Base-by-base conservation (phyloP, 139 green algal genomes). In the Mesostigma viride region DNA sequence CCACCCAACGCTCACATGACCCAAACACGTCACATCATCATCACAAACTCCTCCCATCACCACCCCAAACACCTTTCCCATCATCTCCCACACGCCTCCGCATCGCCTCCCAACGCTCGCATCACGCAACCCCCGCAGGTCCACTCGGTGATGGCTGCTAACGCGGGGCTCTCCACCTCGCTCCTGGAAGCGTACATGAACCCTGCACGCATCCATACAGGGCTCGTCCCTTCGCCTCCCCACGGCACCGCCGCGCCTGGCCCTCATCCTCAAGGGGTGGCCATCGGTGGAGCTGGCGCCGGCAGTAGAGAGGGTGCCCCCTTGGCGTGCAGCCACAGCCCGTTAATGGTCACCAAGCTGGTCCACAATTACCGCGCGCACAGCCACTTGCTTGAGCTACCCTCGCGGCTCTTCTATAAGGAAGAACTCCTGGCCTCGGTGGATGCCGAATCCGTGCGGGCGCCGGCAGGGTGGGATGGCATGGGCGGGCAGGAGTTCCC, bases 371-470 rank as follows among this genome's bases (percentile, higher is more conserved):
- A 72, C 40, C 56, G 65, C 11, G 30, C 65, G 8, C 28, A 72
- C 27, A 4, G 34, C 27, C 64, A 70, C 57, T 57, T 72, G 27
- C 35, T 72, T 4, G 65, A 72, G 65, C 65, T 72, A 4, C 65
- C 65, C 24, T 72, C 65, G 20, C 56, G 65, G 5, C 31, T 72
- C 3, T 72, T 72, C 65, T 72, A 72, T 28, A 53, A 72, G 20
- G 58, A 67, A 3, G 65, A 72, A 57, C 34, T 72, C 28, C 30
- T 72, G 30, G 57, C 65, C 27, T 35, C 5, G 30, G 65, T 57
- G 5, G 31, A 72, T 56, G 65, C 14, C 11, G 56, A 31, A 36
- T n/a, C 28, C 24, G 65, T 72, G 44, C 57, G 5, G 4, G 57
- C 65, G 8, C 65, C 65, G 5, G 3, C 3, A 24, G 58, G 8